Conservation (phyloP, 768 basidiomycete species). For the Auricularia cornea region DNA sequence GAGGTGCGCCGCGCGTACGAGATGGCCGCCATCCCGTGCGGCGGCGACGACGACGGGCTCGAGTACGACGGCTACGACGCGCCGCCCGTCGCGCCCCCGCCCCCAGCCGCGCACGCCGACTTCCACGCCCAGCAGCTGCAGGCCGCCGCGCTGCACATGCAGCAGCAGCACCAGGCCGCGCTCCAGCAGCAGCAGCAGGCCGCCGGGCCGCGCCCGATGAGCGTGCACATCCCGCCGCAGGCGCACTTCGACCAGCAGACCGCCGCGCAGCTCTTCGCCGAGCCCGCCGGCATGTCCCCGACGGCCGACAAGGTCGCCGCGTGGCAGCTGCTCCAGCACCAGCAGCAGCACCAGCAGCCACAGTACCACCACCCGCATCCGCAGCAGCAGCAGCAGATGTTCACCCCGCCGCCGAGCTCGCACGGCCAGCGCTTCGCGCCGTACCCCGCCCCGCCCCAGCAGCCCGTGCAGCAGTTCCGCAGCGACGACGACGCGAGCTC, state of each 20-base stretch:
- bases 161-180: slow-evolving; percentile 1
- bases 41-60: slow-evolving; percentile 3
- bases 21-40: slow-evolving; percentile 3
- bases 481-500: neutral
- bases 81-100: neutral
- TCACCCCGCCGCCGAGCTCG: neutral
- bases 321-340: neutral
- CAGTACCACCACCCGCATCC: neutral
- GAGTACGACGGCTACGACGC: slow-evolving; percentile 4
- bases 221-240: neutral
- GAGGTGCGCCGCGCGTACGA: slow-evolving; percentile 13
- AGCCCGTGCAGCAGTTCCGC: neutral
- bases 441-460: neutral
- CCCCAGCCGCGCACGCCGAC: neutral
- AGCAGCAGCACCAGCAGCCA: slow-evolving; percentile 2
- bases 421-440: neutral
- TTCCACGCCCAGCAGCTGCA: neutral
- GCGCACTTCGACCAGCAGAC: neutral
- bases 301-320: neutral
- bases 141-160: neutral
- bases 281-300: neutral
- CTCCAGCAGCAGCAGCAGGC: neutral
- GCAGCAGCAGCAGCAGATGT: neutral
- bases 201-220: neutral
- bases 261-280: neutral